Base-by-base conservation (phyloP, 805 yeast species). In the Candida incommunis region DNA sequence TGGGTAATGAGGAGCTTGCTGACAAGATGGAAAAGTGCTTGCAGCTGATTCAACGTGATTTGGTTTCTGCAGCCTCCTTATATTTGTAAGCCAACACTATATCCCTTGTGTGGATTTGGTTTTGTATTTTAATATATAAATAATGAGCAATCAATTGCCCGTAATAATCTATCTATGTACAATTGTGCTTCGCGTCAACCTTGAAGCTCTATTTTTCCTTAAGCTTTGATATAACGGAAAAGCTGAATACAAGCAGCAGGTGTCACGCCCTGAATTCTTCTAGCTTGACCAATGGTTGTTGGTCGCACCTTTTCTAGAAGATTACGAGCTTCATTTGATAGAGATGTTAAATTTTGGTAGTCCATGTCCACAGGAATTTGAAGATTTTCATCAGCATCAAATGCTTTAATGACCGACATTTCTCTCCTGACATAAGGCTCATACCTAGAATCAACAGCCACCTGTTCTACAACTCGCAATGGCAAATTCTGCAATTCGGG, bases 41-140 rank as follows among this genome's bases (percentile, higher is more conserved):
- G 51, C 88, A 78, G 55, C 66, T 90, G 59, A 86, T 92, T 47
- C 95, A 88, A 60, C 82, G 98, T 66, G 97, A 88, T 63, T 82
- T 92, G 51, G 97, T 92, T 44, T 82, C 95, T 52, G 97, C 97
- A 22, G 96, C 95, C 23, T 87, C 96, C 3, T 71, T 92, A 69
- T 92, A 92, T 64, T 60, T 78, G 49, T 66, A 63, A 47, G 20
- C 18, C 18, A 20, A 21, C n/a, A n/a, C 21, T 20, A 9, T n/a
- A 9, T 40, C 21, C 18, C 40, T 40, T 7, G 9, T 27, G 13
- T 21, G n/a, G 9, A 7, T n/a, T 27, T 40, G 5, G 29, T 15
- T 11, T 15, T 23, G 40, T n/a, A n/a, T 7, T 40, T 27, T 40
- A 40, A n/a, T 15, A 7, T 13, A 35, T 21, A 35, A 35, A 20